Conservation (phyloP, 164 flowering plant species). For the Protea cynaroides region DNA sequence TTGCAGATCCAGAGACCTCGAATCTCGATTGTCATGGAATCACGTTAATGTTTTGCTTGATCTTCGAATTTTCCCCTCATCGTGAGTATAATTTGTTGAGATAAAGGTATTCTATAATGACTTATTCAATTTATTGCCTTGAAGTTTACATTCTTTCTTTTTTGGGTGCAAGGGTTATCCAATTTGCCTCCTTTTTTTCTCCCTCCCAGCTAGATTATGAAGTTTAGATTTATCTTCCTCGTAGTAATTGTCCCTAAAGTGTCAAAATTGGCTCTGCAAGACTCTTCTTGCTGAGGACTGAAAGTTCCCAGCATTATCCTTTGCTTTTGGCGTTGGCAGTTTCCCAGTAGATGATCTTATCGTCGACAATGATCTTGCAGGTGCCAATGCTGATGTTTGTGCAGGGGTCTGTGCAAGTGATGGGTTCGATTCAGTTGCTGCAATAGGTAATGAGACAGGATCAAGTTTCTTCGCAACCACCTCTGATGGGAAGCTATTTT, state of each 20-base stretch:
- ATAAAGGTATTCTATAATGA: too few species aligned
- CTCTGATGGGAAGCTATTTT: slow-evolving; percentile 17
- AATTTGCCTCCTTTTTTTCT: neutral
- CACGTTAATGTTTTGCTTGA: slow-evolving; percentile 37
- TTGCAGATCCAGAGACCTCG: slow-evolving; percentile 21
- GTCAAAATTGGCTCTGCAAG: slow-evolving; percentile 94
- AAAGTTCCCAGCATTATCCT: too few species aligned
- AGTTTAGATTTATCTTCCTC: neutral
- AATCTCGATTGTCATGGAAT: slow-evolving; percentile 6
- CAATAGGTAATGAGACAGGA: neutral
- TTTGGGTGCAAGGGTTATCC: too few species aligned
- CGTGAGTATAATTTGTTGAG: too few species aligned
- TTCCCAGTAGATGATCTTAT: slow-evolving; percentile 12
- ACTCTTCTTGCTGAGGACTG: too few species aligned
- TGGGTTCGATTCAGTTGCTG: neutral
- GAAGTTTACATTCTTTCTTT: too few species aligned
- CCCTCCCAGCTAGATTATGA: neutral
- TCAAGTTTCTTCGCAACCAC: neutral
- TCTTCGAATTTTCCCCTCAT: slow-evolving; percentile 35
- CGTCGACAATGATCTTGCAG: slow-evolving; percentile 9
- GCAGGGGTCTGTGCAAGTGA: neutral
- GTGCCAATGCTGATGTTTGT: slow-evolving; percentile 19
- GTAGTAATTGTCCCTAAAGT: slow-evolving; percentile 28
- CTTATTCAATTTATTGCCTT: too few species aligned
- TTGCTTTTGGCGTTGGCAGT: slow-evolving; percentile 36